Conservation (phyloP, 164 flowering plant species). For the Litsea cubeba region DNA sequence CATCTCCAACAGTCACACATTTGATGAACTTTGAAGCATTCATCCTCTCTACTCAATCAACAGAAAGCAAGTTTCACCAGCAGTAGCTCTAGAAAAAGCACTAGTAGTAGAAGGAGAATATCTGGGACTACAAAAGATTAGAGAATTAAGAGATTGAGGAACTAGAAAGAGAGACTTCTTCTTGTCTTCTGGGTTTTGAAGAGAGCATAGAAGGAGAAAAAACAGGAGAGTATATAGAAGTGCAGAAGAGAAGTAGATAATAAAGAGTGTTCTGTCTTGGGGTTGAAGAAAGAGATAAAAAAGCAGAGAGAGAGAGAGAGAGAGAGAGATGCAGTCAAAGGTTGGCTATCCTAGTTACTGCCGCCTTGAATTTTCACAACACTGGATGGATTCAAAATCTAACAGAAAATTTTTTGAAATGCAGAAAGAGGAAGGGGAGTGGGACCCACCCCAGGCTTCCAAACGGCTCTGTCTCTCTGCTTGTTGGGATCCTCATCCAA, state of each 20-base stretch:
- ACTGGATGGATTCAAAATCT: conserved; percentile 27
- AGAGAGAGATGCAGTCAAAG: too few species aligned
- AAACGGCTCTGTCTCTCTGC: conserved; percentile 12
- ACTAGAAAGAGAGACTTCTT: background rate
- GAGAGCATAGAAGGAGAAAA: too few species aligned
- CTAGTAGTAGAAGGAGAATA: background rate
- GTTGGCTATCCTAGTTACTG: too few species aligned
- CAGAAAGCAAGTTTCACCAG: background rate
- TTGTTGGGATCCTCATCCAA: background rate
- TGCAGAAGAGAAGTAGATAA: too few species aligned
- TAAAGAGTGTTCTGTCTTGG: too few species aligned
- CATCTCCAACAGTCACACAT: conserved; percentile 99
- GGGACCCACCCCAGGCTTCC: conserved; percentile 4
- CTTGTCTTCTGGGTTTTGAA: too few species aligned
- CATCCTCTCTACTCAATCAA: conserved; percentile 33
- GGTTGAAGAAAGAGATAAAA: too few species aligned
- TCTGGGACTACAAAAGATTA: background rate
- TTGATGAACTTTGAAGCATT: conserved; percentile 94
- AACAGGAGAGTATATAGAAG: too few species aligned
- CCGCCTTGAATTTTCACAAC: conserved; percentile 23
- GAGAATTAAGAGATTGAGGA: conserved; percentile 1
- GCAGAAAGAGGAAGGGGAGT: background rate
- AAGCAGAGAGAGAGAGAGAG: too few species aligned
- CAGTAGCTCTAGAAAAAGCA: background rate
- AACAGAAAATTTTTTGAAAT: conserved; percentile 13